phyloP scores from a whole-genome alignment of 225 moss, liverwort and hornwort genomes.

The Polytrichum formosum region DNA sequence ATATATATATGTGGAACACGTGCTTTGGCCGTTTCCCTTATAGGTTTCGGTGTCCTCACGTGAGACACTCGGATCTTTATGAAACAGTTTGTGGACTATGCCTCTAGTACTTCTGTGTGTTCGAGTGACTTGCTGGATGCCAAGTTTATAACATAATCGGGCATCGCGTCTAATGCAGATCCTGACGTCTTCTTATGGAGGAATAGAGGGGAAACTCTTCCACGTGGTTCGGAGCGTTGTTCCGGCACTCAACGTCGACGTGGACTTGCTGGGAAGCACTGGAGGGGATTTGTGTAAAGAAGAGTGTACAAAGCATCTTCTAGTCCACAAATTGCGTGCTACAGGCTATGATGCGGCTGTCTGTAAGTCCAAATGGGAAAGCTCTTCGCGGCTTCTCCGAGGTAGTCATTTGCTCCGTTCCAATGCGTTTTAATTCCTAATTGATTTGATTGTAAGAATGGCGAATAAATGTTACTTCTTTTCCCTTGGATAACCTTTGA shows the following conservation, averaged over 20 bases:
- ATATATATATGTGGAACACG: not conserved
- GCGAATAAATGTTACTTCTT: no score
- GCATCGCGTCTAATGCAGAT: constrained; percentile 31
- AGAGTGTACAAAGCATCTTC: constrained; percentile 68
- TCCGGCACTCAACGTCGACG: constrained; percentile 53
- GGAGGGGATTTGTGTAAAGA: constrained; percentile 60
- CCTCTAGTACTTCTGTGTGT: not conserved
- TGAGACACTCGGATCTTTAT: not conserved
- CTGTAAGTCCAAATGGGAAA: constrained; percentile 69
- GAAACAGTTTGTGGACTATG: not conserved
- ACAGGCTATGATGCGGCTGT: constrained; percentile 65
- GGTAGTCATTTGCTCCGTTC: constrained; percentile 24
- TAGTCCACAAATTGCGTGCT: constrained; percentile 48
- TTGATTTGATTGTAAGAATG: no score
- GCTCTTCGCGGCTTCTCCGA: constrained; percentile 53
- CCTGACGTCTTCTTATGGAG: constrained; percentile 57
- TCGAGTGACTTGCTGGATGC: not conserved
- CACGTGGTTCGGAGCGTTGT: constrained; percentile 49
- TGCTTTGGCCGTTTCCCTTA: not conserved
- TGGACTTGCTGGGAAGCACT: constrained; percentile 48
- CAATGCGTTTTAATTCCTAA: no score
- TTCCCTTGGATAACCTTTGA: no score
- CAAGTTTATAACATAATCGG: not conserved
- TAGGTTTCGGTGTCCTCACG: not conserved
- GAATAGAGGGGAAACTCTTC: constrained; percentile 58